A percentile compares a stretch with the other conserved stretches of the same genome.
These are phyloP conservation scores for Amylocarpus encephaloides DNA, from an alignment of 2,329 filamentous ascomycete genomes.

Conservation along the genomic window DNA sequence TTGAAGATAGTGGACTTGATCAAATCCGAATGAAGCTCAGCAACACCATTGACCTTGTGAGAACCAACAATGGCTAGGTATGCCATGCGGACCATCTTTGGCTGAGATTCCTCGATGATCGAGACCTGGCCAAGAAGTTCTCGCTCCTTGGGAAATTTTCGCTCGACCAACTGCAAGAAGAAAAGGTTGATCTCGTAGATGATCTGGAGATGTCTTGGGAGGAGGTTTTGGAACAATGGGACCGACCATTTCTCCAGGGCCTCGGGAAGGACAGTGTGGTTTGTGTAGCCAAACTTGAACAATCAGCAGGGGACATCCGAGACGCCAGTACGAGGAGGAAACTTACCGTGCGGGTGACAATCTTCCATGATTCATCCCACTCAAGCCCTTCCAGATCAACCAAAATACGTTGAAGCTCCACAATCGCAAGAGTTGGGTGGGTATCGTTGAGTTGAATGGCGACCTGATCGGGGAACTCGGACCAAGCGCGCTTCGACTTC, in stretches of 20 bases:
- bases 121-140: conserved; percentile 84
- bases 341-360: conserved; percentile 61
- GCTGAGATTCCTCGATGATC: conserved; percentile 93
- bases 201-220: conserved; percentile 91
- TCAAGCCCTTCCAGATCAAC: conserved; percentile 83
- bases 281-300: conserved; percentile 79
- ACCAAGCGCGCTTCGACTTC: conserved; percentile 89
- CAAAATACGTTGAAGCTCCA: conserved; percentile 89
- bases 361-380: conserved; percentile 89
- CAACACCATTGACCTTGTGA: conserved; percentile 98
- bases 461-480: conserved; percentile 86
- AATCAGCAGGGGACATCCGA: conserved; percentile 9
- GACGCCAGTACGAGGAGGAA: too few species aligned
- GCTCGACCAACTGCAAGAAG: conserved; percentile 89
- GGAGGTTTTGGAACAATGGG: conserved; percentile 80
- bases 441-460: conserved; percentile 98
- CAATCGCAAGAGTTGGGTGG: conserved; percentile 91
- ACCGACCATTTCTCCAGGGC: conserved; percentile 99
- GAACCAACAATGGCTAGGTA: conserved; percentile 92
- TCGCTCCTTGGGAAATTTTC: conserved; percentile 80
- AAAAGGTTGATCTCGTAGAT: conserved; percentile 97
- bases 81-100: conserved; percentile 98
- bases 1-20: conserved; percentile 99
- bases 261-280: conserved; percentile 95
- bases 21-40: conserved; percentile 92